Evolutionary conservation across 192 early-diverging fungal genomes (phyloP).

Genomic region (Coemansia sp.): DNA sequence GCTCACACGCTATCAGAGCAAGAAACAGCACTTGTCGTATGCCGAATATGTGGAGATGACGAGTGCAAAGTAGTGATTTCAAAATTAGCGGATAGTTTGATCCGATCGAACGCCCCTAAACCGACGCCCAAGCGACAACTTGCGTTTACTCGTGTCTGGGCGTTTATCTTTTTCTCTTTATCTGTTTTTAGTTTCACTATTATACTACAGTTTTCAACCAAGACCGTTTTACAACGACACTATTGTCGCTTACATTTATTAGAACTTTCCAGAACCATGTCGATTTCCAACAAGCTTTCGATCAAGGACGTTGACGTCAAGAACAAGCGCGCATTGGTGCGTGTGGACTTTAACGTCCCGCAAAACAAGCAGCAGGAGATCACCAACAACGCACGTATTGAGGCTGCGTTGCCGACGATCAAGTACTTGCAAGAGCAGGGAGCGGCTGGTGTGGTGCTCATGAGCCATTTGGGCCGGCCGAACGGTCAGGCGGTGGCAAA

Average conservation of each 20-base stretch:
- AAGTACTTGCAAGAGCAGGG: conserved; percentile 84
- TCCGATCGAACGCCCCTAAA: no score
- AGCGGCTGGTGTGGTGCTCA: conserved; percentile 86
- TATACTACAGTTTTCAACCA: no score
- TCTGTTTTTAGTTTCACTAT: no score
- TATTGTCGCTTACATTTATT: no score
- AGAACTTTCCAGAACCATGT: conserved; percentile 20
- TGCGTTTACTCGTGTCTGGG: no score
- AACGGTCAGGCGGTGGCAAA: conserved; percentile 85
- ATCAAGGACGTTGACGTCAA: conserved; percentile 82
- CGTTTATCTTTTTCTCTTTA: no score
- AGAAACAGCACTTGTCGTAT: conserved; percentile 68
- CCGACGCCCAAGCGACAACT: no score
- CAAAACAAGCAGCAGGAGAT: conserved; percentile 83
- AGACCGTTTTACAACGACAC: no score
- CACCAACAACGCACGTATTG: conserved; percentile 96
- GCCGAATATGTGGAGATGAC: conserved; percentile 53
- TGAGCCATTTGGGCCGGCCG: conserved; percentile 97
- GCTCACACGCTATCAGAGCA: conserved; percentile 81
- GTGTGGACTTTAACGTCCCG: conserved; percentile 99
- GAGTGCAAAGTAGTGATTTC: no score
- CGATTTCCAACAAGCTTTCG: conserved; percentile 73
- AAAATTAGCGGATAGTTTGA: no score
- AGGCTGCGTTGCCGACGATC: conserved; percentile 91
- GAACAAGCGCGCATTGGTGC: conserved; percentile 88